Evolutionary conservation across 768 basidiomycete species (phyloP).

Genomic region (Pisolithus orientalis): DNA sequence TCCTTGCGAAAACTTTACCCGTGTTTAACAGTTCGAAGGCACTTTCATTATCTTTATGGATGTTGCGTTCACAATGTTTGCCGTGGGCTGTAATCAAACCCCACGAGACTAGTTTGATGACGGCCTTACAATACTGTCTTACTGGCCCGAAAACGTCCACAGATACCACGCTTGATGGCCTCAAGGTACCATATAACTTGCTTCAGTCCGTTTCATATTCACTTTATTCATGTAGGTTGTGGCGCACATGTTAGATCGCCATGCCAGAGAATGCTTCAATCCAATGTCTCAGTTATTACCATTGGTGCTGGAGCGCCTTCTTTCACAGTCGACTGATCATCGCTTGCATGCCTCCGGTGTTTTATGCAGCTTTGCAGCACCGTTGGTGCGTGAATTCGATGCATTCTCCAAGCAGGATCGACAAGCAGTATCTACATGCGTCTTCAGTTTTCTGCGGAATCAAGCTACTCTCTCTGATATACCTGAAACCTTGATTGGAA

Average conservation of each 20-base stretch:
- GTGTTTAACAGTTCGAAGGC: constrained; percentile 39
- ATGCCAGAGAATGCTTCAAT: constrained; percentile 13
- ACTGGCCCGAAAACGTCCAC: constrained; percentile 16
- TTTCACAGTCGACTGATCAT: constrained; percentile 9
- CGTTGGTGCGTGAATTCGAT: constrained; percentile 26
- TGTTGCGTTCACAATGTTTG: constrained; percentile 44
- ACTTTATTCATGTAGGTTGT: constrained; percentile 15
- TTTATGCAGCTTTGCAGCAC: constrained; percentile 21
- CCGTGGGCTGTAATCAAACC: constrained; percentile 34
- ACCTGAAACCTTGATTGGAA: constrained; percentile 14
- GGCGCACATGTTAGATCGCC: constrained; percentile 16
- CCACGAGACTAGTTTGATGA: constrained; percentile 26
- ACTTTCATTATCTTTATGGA: constrained; percentile 42
- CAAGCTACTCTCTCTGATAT: constrained; percentile 2
- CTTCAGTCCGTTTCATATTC: background rate
- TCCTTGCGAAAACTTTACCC: constrained; percentile 28
- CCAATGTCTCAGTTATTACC: constrained; percentile 18
- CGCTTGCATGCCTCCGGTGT: constrained; percentile 17
- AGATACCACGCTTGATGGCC: constrained; percentile 17
- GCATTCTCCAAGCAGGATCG: constrained; percentile 22
- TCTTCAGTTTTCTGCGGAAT: constrained; percentile 22
- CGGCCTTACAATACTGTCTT: constrained; percentile 33
- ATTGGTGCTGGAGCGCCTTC: constrained; percentile 10
- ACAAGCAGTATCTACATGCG: constrained; percentile 17
- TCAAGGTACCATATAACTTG: constrained; percentile 18